Evolutionary conservation across 2,329 filamentous ascomycete genomes (phyloP).

Genomic region (Xylariales sp.): DNA sequence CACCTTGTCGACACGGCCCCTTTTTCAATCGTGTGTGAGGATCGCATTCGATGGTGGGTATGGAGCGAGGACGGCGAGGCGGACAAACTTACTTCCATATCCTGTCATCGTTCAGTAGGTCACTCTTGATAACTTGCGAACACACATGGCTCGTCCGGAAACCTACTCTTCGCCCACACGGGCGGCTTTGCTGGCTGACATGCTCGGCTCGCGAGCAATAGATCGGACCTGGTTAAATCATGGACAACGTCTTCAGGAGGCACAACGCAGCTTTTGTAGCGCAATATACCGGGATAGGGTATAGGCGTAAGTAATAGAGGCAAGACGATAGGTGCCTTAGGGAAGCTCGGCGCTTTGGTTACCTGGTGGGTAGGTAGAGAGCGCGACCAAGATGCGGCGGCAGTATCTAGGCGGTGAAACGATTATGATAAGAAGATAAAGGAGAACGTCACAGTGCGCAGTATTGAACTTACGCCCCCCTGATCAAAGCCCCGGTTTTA

Average conservation of each 20-base stretch:
- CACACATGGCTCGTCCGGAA: slow-evolving; percentile 10
- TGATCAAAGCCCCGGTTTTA: background rate
- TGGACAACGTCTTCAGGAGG: slow-evolving; percentile 34
- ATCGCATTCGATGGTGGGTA: slow-evolving; percentile 11
- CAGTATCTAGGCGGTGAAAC: slow-evolving; percentile 36
- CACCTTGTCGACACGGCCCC: slow-evolving; percentile 95
- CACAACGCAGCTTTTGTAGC: background rate
- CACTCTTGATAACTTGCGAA: slow-evolving; percentile 9
- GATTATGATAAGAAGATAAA: background rate
- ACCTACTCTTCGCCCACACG: slow-evolving; percentile 72
- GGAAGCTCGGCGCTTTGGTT: background rate
- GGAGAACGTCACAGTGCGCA: too few relatives aligned
- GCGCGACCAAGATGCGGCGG: slow-evolving; percentile 25
- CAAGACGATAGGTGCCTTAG: slow-evolving; percentile 1
- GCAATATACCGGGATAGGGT: background rate
- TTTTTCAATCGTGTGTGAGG: slow-evolving; percentile 54
- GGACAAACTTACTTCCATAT: slow-evolving; percentile 85
- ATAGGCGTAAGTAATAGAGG: background rate
- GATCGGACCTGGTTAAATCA: slow-evolving; percentile 40
- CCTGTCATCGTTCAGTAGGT: slow-evolving; percentile 59
- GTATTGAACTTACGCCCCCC: background rate
- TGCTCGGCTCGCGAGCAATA: slow-evolving; percentile 52
- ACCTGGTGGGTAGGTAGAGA: background rate
- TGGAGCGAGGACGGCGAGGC: slow-evolving; percentile 10
- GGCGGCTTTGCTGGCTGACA: slow-evolving; percentile 71